Base-by-base conservation (phyloP, 305 asterid genomes). In the Ilex paraguariensis region DNA sequence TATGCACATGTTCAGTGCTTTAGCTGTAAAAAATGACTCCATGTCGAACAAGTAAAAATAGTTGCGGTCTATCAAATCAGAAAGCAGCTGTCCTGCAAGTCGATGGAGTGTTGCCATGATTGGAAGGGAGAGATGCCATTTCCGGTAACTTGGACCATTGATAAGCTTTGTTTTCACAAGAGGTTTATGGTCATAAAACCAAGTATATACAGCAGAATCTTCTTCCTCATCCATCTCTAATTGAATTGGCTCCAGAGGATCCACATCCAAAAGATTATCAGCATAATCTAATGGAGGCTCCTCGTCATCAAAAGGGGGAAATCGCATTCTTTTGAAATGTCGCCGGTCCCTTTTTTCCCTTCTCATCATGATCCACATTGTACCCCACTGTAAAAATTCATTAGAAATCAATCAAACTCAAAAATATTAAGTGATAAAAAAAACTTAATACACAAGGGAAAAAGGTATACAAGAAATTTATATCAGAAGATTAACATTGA, bases 331-430 rank as follows among this genome's bases (percentile, higher is more conserved):
- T 83, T 94, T 94, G 80, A 94, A 94, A 84, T 94, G 98, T 1
- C 99, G 83, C 0, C 99, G 71, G 75, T 94, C 99, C 77, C 99
- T 84, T 87, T 94, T 94, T 83, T 94, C 99, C 72, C 99, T 81
- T 45, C 98, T 81, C 99, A 94, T 90, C 99, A 94, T 94, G 64
- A 94, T 94, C 99, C 99, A 94, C 99, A 94, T 94, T 4, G 97
- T 79, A 50, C 99, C 99, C 99, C 99, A 94, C 99, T 94, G 85
- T 32, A 79, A 73, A 49, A 66, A 62, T 53, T 53, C 21, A 16
- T 21, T 10, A 14, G 16, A 49, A 1, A 49, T 49, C 58, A 30
- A 54, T 21, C 58, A 54, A 54, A 6, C 11, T 54, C 58, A 6
- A 12, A 15, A 16, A 54, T 15, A 10, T 7, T n/a, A 54, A 54